Percentiles rank a stretch among this genome's conserved stretches.
Evolutionary conservation across 2,329 filamentous ascomycete genomes (phyloP).

Genomic region (Exophiala aquamarina): DNA sequence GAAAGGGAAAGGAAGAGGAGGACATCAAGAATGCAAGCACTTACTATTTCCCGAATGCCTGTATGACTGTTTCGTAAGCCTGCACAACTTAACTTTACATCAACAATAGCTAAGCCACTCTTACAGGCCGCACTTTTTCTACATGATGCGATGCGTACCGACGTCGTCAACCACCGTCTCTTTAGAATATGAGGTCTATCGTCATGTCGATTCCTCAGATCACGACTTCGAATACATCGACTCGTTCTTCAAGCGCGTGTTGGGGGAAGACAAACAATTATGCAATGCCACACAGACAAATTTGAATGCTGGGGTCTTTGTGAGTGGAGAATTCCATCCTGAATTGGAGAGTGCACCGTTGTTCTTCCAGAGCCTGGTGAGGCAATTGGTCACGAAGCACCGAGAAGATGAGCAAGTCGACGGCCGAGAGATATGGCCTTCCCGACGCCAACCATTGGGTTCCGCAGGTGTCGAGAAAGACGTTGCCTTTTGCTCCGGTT

Average conservation of each 20-base stretch:
- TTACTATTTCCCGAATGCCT: slow-evolving; percentile 38
- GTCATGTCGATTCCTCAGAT: slow-evolving; percentile 58
- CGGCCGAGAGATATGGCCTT: slow-evolving; percentile 55
- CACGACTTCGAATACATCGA: slow-evolving; percentile 59
- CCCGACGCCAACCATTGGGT: slow-evolving; percentile 7
- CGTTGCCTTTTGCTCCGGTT: slow-evolving; percentile 14
- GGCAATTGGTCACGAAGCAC: slow-evolving; percentile 50
- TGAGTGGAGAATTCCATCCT: slow-evolving; percentile 62
- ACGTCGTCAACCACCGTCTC: slow-evolving; percentile 49
- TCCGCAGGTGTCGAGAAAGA: slow-evolving; percentile 1
- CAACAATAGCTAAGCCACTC: not conserved
- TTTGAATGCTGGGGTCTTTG: slow-evolving; percentile 58
- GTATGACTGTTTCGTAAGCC: slow-evolving; percentile 35
- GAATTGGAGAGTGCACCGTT: slow-evolving; percentile 57
- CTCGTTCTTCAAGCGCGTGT: slow-evolving; percentile 55
- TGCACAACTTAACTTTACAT: not conserved
- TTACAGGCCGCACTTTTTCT: slow-evolving; percentile 50
- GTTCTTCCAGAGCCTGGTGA: slow-evolving; percentile 55
- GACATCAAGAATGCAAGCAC: slow-evolving; percentile 30
- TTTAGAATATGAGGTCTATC: slow-evolving; percentile 65
- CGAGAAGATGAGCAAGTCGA: slow-evolving; percentile 46
- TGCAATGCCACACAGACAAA: slow-evolving; percentile 60
- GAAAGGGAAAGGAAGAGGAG: slow-evolving; percentile 28
- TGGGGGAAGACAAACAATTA: slow-evolving; percentile 37
- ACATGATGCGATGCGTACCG: slow-evolving; percentile 64